Conservation (phyloP, 83 land plant species). For the Isoetes engelmannii region DNA sequence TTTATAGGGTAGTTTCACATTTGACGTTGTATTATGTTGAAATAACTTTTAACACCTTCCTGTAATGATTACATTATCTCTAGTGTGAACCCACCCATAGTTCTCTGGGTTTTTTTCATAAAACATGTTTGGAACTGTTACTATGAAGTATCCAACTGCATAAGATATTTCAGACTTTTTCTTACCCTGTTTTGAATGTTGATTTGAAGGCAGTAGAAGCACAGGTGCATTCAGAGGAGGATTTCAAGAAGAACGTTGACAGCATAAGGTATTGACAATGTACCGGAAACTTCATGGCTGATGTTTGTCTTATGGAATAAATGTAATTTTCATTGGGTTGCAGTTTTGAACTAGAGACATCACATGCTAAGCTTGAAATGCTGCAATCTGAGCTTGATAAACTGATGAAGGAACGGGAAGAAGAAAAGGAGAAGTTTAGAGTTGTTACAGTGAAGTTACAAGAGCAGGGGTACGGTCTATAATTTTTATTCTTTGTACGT, state of each 20-base stretch:
- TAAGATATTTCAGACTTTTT: no score
- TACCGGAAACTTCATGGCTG: no score
- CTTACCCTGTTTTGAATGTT: neutral
- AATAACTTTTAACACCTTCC: no score
- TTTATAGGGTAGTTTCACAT: no score
- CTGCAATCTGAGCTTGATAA: neutral
- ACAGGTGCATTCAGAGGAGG: constrained; percentile 19
- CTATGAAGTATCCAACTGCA: no score
- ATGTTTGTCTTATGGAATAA: neutral
- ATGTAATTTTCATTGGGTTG: neutral
- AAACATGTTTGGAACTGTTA: no score
- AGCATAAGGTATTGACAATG: neutral
- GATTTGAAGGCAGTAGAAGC: constrained; percentile 24
- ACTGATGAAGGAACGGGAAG: neutral
- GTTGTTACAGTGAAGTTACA: no score
- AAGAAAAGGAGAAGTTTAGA: neutral
- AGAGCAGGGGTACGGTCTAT: no score
- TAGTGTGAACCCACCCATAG: neutral
- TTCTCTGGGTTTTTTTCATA: neutral
- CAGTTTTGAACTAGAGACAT: constrained; percentile 4
- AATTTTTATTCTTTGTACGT: no score
- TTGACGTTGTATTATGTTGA: no score
- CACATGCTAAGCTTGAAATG: neutral
- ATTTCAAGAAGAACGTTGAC: constrained; percentile 23
- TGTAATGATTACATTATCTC: no score